Conservation (phyloP, 805 yeast species). For the Candida easanensis region DNA sequence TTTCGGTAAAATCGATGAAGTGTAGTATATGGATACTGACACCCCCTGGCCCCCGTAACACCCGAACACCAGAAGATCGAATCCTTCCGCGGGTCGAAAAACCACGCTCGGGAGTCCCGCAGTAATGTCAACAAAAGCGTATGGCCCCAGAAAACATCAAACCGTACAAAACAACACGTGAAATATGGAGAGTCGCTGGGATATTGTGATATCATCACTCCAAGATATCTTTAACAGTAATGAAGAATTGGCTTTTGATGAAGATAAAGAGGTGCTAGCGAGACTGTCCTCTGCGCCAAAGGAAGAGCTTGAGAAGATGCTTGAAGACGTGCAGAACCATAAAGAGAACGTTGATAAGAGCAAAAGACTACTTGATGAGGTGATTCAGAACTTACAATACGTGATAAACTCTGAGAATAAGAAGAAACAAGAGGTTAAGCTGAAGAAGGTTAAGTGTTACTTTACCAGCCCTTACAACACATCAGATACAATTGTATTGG, state of each 20-base stretch:
- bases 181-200: conserved; percentile 65
- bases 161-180: not conserved
- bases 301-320: conserved; percentile 38
- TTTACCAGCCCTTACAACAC: conserved; percentile 57
- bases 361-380: conserved; percentile 39
- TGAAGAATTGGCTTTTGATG: conserved; percentile 52
- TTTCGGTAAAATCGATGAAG: too few species aligned
- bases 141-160: too few species aligned
- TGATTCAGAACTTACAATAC: conserved; percentile 43
- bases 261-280: conserved; percentile 27
- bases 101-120: too few species aligned
- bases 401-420: conserved; percentile 34
- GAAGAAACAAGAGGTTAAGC: conserved; percentile 23
- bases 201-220: conserved; percentile 58
- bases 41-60: not conserved
- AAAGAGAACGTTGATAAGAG: conserved; percentile 56
- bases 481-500: conserved; percentile 53
- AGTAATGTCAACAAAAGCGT: too few species aligned
- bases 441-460: conserved; percentile 29
- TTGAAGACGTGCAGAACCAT: conserved; percentile 47
- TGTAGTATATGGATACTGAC: too few species aligned
- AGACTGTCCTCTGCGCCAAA: conserved; percentile 32
- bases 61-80: too few species aligned
- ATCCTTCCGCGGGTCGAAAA: too few species aligned
- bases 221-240: conserved; percentile 68